These are phyloP conservation scores for Tolypocladium nubicola DNA, from an alignment of 2,329 filamentous ascomycete genomes.

Conservation along the genomic window DNA sequence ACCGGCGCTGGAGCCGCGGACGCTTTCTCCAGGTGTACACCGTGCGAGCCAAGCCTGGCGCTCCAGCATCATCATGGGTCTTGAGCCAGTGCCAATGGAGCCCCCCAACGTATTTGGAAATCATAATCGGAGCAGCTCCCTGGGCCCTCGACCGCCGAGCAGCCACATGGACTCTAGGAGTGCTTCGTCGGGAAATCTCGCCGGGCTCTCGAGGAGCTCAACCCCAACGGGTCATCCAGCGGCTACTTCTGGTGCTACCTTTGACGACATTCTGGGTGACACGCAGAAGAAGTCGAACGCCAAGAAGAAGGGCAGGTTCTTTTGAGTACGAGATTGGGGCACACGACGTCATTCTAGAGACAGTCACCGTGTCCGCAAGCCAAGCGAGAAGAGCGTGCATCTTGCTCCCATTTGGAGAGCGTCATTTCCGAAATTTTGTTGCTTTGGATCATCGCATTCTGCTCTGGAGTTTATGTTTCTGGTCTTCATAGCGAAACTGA, in stretches of 20 bases:
- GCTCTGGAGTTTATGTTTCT: background rate
- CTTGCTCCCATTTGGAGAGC: background rate
- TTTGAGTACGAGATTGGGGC: slow-evolving; percentile 12
- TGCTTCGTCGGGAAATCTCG: slow-evolving; percentile 25
- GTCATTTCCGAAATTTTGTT: background rate
- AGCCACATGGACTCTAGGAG: slow-evolving; percentile 21
- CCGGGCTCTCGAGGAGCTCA: slow-evolving; percentile 12
- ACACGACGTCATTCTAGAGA: background rate
- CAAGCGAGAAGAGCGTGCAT: background rate
- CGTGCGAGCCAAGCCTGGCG: slow-evolving; percentile 23
- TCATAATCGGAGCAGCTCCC: slow-evolving; percentile 24
- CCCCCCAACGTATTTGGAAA: slow-evolving; percentile 15
- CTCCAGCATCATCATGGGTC: slow-evolving; percentile 31
- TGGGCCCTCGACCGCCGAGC: slow-evolving; percentile 20
- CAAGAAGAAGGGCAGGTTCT: slow-evolving; percentile 32
- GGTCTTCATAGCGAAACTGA: background rate
- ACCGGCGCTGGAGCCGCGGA: slow-evolving; percentile 25
- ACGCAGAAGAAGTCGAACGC: slow-evolving; percentile 17
- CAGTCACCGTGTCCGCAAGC: background rate
- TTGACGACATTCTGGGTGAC: slow-evolving; percentile 37
- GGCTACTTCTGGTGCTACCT: slow-evolving; percentile 26
- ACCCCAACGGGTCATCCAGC: slow-evolving; percentile 10
- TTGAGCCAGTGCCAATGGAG: slow-evolving; percentile 30
- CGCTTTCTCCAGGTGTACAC: slow-evolving; percentile 24
- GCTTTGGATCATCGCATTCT: background rate